Evolutionary conservation across 2,329 filamentous ascomycete genomes (phyloP).

Genomic region (Verticillium zaregamsianum): DNA sequence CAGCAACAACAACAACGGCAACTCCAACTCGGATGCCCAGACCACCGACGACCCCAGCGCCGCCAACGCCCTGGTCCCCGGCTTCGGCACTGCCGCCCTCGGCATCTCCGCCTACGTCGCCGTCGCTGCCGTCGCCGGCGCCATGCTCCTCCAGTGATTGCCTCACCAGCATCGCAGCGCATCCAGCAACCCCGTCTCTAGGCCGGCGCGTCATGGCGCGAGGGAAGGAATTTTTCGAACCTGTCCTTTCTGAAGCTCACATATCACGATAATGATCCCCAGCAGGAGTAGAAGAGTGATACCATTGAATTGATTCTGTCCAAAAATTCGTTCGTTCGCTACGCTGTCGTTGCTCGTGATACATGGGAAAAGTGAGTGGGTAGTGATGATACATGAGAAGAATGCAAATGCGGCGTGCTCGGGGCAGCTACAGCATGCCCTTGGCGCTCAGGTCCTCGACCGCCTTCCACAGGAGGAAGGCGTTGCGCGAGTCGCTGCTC

Average conservation of each 20-base stretch:
- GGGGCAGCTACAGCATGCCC: background rate
- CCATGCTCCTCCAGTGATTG: conserved; percentile 6
- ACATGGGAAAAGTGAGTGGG: background rate
- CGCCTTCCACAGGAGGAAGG: background rate
- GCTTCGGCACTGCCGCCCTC: conserved; percentile 4
- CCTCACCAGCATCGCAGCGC: background rate
- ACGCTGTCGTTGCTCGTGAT: background rate
- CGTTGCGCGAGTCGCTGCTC: background rate
- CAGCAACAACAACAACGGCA: conserved; percentile 4
- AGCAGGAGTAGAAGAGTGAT: background rate
- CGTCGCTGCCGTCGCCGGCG: conserved; percentile 1
- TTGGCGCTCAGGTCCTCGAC: background rate
- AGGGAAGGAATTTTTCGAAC: background rate
- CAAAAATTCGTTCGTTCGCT: background rate
- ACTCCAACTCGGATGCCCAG: conserved; percentile 2
- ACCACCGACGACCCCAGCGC: conserved; percentile 8
- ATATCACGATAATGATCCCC: background rate
- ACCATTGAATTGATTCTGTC: background rate
- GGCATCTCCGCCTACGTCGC: conserved; percentile 9
- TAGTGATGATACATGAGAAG: background rate
- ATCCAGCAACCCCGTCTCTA: background rate
- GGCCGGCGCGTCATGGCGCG: background rate
- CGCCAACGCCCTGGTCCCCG: conserved; percentile 4
- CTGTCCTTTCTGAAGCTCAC: background rate
- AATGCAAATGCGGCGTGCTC: background rate